Evolutionary conservation across 192 early-diverging fungal species (phyloP).

Genomic region (Backusella liffmaniae): DNA sequence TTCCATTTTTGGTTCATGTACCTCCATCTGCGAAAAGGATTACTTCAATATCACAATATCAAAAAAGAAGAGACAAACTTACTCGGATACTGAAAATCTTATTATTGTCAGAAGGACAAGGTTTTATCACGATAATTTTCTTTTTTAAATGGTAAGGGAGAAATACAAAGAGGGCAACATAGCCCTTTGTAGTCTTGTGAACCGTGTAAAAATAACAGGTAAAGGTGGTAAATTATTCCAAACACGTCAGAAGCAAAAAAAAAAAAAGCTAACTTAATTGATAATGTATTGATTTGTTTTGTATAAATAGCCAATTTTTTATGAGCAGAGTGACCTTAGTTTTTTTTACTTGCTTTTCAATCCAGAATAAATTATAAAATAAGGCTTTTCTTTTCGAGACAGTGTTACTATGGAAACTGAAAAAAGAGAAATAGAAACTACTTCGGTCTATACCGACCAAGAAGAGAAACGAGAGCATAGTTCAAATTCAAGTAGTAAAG

Average conservation of each 20-base stretch:
- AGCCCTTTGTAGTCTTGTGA: neutral
- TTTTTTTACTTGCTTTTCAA: neutral
- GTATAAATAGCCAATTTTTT: neutral
- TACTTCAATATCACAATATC: neutral
- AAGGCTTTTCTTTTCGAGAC: neutral
- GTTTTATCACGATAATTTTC: neutral
- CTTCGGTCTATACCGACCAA: neutral
- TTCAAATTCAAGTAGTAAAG: neutral
- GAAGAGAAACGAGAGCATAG: neutral
- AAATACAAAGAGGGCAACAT: neutral
- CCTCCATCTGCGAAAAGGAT: neutral
- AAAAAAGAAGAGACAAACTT: neutral
- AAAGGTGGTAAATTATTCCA: neutral
- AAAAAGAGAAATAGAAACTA: conserved; percentile 2
- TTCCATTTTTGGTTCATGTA: neutral
- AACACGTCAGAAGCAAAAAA: neutral
- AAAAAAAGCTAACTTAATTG: conserved; percentile 2
- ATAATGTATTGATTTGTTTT: neutral
- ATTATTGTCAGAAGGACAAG: neutral
- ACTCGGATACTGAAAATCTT: neutral
- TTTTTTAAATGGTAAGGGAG: neutral
- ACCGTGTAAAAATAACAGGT: neutral
- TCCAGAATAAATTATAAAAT: neutral
- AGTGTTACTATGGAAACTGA: neutral
- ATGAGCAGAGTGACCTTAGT: neutral